phyloP scores from a whole-genome alignment of 805 yeast genomes.

The Myxozyma neglecta region DNA sequence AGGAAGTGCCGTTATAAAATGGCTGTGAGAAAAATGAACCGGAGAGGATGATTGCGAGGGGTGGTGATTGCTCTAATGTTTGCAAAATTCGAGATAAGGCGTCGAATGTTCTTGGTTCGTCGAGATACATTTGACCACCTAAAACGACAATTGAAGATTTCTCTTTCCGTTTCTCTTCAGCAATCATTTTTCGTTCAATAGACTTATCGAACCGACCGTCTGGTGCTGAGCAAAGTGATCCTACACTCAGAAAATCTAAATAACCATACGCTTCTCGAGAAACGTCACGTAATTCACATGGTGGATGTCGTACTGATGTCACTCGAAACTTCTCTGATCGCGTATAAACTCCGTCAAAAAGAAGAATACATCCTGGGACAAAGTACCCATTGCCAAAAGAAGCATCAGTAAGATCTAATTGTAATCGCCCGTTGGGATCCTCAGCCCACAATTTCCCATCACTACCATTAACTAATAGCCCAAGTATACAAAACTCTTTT shows the following conservation, averaged over 20 bases:
- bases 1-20: conserved; percentile 55
- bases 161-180: conserved; percentile 58
- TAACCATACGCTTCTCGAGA: conserved; percentile 75
- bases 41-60: conserved; percentile 69
- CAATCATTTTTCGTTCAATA: conserved; percentile 54
- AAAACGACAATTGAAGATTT: conserved; percentile 51
- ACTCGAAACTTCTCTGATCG: conserved; percentile 62
- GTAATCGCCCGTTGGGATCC: conserved; percentile 75
- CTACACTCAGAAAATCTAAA: conserved; percentile 63
- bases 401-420: conserved; percentile 53
- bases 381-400: conserved; percentile 61
- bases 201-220: conserved; percentile 60
- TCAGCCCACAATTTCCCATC: conserved; percentile 75
- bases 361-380: conserved; percentile 70
- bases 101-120: conserved; percentile 57
- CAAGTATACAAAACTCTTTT: conserved; percentile 70
- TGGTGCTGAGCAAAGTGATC: conserved; percentile 38
- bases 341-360: conserved; percentile 83
- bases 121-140: conserved; percentile 73
- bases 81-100: conserved; percentile 65
- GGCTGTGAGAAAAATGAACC: conserved; percentile 80
- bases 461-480: conserved; percentile 62
- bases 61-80: conserved; percentile 56
- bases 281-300: conserved; percentile 70
- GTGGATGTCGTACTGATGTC: conserved; percentile 79